Base-by-base conservation (phyloP, 345 rosid genomes). In the Punica granatum region DNA sequence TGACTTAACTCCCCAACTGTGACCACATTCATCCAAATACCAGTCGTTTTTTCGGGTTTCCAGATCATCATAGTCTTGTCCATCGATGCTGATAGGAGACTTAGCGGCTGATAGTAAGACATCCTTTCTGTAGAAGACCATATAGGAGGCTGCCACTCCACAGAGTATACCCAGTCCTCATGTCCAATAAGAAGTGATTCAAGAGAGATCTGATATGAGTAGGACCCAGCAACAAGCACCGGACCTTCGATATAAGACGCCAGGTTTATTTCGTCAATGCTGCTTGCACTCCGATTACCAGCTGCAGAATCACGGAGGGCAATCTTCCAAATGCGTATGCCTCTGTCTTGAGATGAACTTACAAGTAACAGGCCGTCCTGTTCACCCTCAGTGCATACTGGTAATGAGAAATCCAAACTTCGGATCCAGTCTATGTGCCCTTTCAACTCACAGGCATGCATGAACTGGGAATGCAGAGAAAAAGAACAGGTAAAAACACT, bases 41-140 rank as follows among this genome's bases (percentile, higher is more conserved):
- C 96, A 16, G 81, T 81, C 44, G 79, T 91, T 78, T 72, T 89
- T 81, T 91, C 95, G 28, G 99, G 98, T 73, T 88, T 78, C 98
- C 99, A 94, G 65, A 94, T 89, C 98, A 94, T 94, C 99, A 94
- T 94, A 13, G 96, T 86, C 82, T 91, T 91, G 80, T 94, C 99
- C 99, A 91, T 94, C 49, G 99, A 89, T 35, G 98, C 92, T 25
- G 97, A 94, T 70, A 91, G 70, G 61, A 94, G 78, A 76, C 96
- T 83, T 67, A 82, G 79, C 0, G 90, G 96, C 74, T 94, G 98
- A 79, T 75, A 68, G 60, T 60, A 76, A 32, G 75, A 61, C 64
- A 7, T 60, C 37, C 68, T 84, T 61, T 72, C 80, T 12, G 79
- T 61, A 39, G 75, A 63, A 33, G 67, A 35, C 7, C 60, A 31